These are phyloP conservation scores for Scedosporium minutisporum DNA, from an alignment of 2,329 filamentous ascomycete genomes.

Conservation along the genomic window DNA sequence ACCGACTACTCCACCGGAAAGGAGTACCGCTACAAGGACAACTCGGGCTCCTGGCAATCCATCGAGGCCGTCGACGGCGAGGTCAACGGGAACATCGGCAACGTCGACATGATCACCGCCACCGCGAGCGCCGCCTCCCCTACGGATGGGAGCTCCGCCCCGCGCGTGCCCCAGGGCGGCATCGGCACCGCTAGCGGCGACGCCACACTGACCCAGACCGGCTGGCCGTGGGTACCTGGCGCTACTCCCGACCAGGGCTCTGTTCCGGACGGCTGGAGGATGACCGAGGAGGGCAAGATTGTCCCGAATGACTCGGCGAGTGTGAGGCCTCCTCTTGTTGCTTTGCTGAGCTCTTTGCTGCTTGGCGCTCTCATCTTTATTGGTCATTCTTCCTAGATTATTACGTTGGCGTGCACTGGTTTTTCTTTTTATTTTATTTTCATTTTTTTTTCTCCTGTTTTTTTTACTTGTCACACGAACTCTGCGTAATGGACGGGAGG, in stretches of 20 bases:
- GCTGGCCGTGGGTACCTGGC: slow-evolving; percentile 58
- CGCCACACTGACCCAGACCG: slow-evolving; percentile 45
- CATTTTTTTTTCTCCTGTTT: neutral
- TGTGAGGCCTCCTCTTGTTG: slow-evolving; percentile 14
- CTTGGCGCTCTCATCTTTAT: slow-evolving; percentile 10
- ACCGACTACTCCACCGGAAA: slow-evolving; percentile 90
- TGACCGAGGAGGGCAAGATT: slow-evolving; percentile 70
- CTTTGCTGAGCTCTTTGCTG: slow-evolving; percentile 17
- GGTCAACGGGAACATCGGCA: slow-evolving; percentile 59
- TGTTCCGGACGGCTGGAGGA: slow-evolving; percentile 73
- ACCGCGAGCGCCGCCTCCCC: slow-evolving; percentile 55
- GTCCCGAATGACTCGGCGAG: slow-evolving; percentile 52
- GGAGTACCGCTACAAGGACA: slow-evolving; percentile 73
- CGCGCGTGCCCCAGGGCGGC: slow-evolving; percentile 61
- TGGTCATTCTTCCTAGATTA: neutral
- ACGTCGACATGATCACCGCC: slow-evolving; percentile 38
- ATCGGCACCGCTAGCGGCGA: slow-evolving; percentile 47
- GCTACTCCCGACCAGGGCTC: slow-evolving; percentile 41
- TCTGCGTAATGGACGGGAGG: neutral
- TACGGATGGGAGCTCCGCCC: slow-evolving; percentile 47
- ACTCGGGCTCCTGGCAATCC: slow-evolving; percentile 67
- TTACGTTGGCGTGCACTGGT: neutral
- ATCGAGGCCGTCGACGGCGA: slow-evolving; percentile 73
- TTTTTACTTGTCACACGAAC: neutral
- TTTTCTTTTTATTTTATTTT: neutral